Percentiles rank a stretch among this genome's conserved stretches.
These are phyloP conservation scores for Fraxinus xanthoxyloides DNA, from an alignment of 305 asterid species.

Conservation along the genomic window DNA sequence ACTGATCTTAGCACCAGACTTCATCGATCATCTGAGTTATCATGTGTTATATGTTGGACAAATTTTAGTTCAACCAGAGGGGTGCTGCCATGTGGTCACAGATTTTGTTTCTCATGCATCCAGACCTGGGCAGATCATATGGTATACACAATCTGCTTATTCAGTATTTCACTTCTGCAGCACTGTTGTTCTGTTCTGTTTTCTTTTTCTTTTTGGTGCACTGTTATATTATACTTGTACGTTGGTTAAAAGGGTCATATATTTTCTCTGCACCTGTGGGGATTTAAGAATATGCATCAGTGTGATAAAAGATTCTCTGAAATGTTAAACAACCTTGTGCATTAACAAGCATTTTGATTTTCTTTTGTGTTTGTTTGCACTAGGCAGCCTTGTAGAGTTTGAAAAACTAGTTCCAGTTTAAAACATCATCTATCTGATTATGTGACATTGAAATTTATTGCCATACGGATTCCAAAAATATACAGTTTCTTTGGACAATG, in stretches of 20 bases:
- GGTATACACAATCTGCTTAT: conserved; percentile 39
- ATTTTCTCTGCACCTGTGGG: background rate
- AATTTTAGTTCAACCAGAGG: conserved; percentile 84
- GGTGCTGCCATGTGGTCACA: conserved; percentile 83
- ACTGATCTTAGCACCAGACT: conserved; percentile 21
- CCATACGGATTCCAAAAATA: background rate
- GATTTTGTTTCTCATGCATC: conserved; percentile 93
- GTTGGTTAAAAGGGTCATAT: background rate
- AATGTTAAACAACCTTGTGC: background rate
- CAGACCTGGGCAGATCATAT: conserved; percentile 70
- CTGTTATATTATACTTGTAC: background rate
- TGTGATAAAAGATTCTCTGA: background rate
- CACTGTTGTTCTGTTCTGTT: background rate
- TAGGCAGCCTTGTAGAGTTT: background rate
- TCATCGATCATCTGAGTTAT: conserved; percentile 46
- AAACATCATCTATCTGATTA: background rate
- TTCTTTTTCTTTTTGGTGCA: conserved; percentile 1
- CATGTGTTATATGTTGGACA: conserved; percentile 93
- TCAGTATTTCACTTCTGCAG: background rate
- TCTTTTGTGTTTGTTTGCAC: background rate
- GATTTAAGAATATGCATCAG: background rate
- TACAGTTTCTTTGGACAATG: background rate
- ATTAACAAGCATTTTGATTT: background rate
- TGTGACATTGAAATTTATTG: background rate
- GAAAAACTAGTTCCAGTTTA: background rate